phyloP scores from a whole-genome alignment of 805 yeast genomes.

The Metschnikowia bowlesiae region DNA sequence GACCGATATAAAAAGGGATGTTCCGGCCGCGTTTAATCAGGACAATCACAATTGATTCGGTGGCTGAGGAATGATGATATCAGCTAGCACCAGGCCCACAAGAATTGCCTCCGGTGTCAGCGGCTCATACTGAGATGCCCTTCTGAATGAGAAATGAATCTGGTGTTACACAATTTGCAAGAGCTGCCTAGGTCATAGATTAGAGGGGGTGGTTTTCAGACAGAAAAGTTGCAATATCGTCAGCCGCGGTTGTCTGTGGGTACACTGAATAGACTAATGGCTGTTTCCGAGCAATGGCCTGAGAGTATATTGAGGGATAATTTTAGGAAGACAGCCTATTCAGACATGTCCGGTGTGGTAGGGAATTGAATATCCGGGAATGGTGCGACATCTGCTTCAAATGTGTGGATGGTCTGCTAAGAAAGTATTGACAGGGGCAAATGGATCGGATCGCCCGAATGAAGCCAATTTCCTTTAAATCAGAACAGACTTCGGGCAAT shows the following conservation, averaged over 20 bases:
- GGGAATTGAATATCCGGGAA: neutral
- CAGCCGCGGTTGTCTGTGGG: conserved; percentile 69
- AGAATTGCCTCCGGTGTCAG: too few species aligned
- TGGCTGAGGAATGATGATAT: too few species aligned
- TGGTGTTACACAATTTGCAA: too few species aligned
- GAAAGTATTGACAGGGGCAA: conserved; percentile 39
- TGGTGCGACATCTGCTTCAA: neutral
- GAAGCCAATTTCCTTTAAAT: conserved; percentile 24
- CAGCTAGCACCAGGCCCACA: too few species aligned
- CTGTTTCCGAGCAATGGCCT: conserved; percentile 50
- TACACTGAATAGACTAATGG: conserved; percentile 68
- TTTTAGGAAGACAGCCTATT: conserved; percentile 21
- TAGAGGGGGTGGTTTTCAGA: neutral
- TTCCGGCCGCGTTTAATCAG: too few species aligned
- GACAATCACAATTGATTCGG: too few species aligned
- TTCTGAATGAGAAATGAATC: too few species aligned
- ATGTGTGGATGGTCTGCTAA: neutral
- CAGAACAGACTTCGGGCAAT: conserved; percentile 18
- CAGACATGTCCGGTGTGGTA: neutral
- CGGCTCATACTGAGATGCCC: too few species aligned
- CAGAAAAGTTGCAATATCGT: conserved; percentile 51
- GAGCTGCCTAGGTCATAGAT: neutral
- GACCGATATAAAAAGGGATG: neutral
- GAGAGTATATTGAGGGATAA: conserved; percentile 47
- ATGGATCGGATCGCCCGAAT: conserved; percentile 42